These are phyloP conservation scores for Chloris gayana DNA, from an alignment of 176 grass and related monocot genomes.

Conservation along the genomic window DNA sequence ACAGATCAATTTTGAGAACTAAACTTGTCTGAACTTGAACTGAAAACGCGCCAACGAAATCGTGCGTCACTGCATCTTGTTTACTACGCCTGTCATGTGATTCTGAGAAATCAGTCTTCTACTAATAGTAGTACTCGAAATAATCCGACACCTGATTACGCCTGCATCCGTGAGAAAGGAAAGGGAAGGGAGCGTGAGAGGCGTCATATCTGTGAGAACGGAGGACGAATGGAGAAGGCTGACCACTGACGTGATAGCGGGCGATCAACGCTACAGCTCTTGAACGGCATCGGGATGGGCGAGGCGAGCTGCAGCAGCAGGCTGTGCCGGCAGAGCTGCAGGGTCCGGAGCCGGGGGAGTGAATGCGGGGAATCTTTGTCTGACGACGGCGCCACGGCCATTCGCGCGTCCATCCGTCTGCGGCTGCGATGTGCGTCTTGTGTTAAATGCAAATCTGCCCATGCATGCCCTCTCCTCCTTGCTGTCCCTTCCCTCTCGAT, in stretches of 20 bases:
- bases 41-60: background rate
- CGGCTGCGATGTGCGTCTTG: conserved; percentile 42
- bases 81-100: background rate
- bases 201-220: too few species aligned
- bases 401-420: conserved; percentile 6
- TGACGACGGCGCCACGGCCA: conserved; percentile 12
- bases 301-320: background rate
- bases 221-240: background rate
- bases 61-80: background rate
- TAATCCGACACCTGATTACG: background rate
- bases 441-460: conserved; percentile 45
- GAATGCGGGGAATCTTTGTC: conserved; percentile 56
- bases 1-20: background rate
- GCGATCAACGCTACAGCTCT: conserved; percentile 19
- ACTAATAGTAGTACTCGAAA: too few species aligned
- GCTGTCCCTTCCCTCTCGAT: conserved; percentile 22
- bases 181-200: background rate
- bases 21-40: background rate
- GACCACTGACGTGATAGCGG: conserved; percentile 26
- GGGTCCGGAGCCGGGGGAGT: conserved; percentile 26
- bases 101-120: background rate
- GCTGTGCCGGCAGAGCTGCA: background rate
- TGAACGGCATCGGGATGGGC: conserved; percentile 26
- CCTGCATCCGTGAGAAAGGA: background rate
- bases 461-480: background rate